A percentile compares a stretch with the other conserved stretches of the same genome.
Evolutionary conservation across 2,329 filamentous ascomycete species (phyloP).

Genomic region (Falciphora oryzae): DNA sequence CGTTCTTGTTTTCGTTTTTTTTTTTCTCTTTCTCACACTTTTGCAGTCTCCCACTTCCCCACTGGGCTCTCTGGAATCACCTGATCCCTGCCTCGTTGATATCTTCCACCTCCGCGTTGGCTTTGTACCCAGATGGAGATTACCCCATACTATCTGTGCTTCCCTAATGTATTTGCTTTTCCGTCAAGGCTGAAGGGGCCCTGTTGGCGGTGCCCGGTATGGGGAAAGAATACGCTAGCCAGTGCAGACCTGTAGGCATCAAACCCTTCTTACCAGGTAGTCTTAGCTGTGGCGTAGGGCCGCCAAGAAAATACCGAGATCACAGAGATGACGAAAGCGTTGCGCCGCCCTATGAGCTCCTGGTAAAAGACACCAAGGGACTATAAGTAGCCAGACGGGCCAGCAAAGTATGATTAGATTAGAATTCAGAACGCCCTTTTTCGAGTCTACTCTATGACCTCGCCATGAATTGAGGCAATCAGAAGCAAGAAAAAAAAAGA

Average conservation of each 20-base stretch:
- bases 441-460: background rate
- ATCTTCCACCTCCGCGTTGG: background rate
- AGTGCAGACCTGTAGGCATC: background rate
- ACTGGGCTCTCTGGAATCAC: too few species aligned
- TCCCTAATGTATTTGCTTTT: background rate
- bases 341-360: too few species aligned
- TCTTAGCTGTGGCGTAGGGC: background rate
- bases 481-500: background rate
- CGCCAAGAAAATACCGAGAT: too few species aligned
- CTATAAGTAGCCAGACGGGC: too few species aligned
- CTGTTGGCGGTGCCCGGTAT: too few species aligned
- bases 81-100: too few species aligned
- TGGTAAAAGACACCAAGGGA: too few species aligned
- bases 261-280: too few species aligned
- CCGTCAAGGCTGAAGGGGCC: too few species aligned
- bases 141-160: background rate
- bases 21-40: background rate
- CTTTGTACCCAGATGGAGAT: background rate
- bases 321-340: too few species aligned
- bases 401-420: background rate
- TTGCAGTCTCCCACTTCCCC: too few species aligned
- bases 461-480: background rate
- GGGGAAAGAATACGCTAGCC: background rate
- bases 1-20: slow-evolving; percentile 22
- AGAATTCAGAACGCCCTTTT: background rate